These are phyloP conservation scores for Tylopilus sp. DNA, from an alignment of 1,284 basidiomycete species.

Conservation along the genomic window DNA sequence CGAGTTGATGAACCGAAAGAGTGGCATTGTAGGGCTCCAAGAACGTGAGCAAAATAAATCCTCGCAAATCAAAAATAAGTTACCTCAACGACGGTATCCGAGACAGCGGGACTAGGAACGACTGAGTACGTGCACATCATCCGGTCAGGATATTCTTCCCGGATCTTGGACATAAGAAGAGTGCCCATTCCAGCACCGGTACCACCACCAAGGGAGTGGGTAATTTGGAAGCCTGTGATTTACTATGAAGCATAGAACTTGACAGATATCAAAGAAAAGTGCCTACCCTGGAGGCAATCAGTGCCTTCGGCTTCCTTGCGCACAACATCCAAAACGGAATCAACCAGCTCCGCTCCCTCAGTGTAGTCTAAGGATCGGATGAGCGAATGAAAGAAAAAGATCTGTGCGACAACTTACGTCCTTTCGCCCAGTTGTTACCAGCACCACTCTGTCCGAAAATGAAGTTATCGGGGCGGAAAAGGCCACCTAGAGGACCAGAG, in stretches of 20 bases:
- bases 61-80: constrained; percentile 18
- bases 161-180: constrained; percentile 90
- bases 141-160: constrained; percentile 94
- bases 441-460: constrained; percentile 92
- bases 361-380: constrained; percentile 79
- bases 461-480: constrained; percentile 98
- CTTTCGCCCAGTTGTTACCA: constrained; percentile 98
- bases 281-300: constrained; percentile 90
- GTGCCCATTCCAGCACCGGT: constrained; percentile 96
- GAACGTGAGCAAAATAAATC: constrained; percentile 11
- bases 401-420: constrained; percentile 69
- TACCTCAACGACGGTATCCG: constrained; percentile 97
- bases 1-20: constrained; percentile 94
- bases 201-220: constrained; percentile 97
- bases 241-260: background rate
- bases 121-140: constrained; percentile 99
- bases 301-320: constrained; percentile 92
- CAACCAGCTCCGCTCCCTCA: constrained; percentile 96
- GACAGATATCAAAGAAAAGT: constrained; percentile 4
- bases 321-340: constrained; percentile 91
- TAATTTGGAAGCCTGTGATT: constrained; percentile 89
- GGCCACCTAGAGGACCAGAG: constrained; percentile 83
- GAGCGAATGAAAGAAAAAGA: background rate
- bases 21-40: constrained; percentile 93
- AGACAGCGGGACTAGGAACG: constrained; percentile 95